Base-by-base conservation (phyloP, 768 basidiomycete genomes). In the Pleurotus citrinopileatus region DNA sequence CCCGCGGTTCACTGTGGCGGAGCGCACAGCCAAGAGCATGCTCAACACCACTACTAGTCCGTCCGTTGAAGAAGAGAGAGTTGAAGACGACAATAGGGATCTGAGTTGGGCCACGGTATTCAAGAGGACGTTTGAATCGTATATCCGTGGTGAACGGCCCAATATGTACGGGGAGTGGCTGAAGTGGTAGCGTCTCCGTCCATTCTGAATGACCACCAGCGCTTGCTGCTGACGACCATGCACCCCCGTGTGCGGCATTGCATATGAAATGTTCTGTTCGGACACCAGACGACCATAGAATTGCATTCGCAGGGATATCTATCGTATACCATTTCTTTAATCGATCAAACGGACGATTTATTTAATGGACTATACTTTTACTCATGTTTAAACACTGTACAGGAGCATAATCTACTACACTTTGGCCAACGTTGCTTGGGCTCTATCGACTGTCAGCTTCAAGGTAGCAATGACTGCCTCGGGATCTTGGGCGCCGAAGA, bases 141-240 rank as follows among this genome's bases (percentile, higher is more conserved):
- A 91, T 69, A 66, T 99, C 57, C 84, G 96, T 38, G 91, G 89
- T 13, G 96, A 99, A 71, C 73, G 79, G 57, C 94, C 96, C 8
- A 98, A 95, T 67, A 90, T 95, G 90, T 97, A 98, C 63, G 95
- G 94, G 27, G 94, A 98, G 66, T 82, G 79, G 80, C 63, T 84
- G 50, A 67, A 73, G 57, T 85, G 82, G 83, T 78, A 64, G 65
- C 29, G 38, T 5, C 25, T 7, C 12, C 38, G 17, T n/a, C 17
- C 38, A 19, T 19, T 12, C 38, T 7, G 8, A n/a, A 29, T 10
- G 27, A 48, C 17, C 23, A 13, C 7, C 46, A 26, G 46, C 17
- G 15, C 22, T 34, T 34, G 32, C 32, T 34, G 34, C n/a, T 28
- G 27, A 29, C 38, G 46, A 48, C 34, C 25, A 17, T 27, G 15